Conservation (phyloP, 1,284 basidiomycete genomes). For the Xerocomus nothofagi region DNA sequence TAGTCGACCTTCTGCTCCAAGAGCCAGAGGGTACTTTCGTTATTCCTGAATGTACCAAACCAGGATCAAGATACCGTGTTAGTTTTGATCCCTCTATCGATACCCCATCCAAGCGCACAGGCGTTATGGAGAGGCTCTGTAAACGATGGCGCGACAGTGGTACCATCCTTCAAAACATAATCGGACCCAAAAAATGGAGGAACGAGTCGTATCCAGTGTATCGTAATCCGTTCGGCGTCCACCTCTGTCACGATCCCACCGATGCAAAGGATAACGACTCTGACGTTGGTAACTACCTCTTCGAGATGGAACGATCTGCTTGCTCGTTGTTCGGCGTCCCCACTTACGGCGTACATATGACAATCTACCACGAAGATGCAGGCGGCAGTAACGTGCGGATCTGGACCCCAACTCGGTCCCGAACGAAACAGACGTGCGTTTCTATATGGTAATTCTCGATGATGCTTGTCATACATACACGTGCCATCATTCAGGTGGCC, state of each 20-base stretch:
- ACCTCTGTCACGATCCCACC: slow-evolving; percentile 34
- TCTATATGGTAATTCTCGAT: slow-evolving; percentile 3
- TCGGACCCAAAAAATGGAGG: slow-evolving; percentile 79
- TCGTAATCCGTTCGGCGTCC: slow-evolving; percentile 62
- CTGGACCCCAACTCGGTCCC: slow-evolving; percentile 87
- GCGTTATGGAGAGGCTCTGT: slow-evolving; percentile 60
- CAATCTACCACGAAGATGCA: slow-evolving; percentile 56
- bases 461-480: slow-evolving; percentile 8
- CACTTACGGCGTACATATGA: slow-evolving; percentile 89
- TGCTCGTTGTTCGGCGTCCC: slow-evolving; percentile 87
- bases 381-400: slow-evolving; percentile 57
- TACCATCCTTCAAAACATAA: slow-evolving; percentile 55
- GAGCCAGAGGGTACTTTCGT: slow-evolving; percentile 49
- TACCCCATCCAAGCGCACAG: slow-evolving; percentile 56
- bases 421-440: slow-evolving; percentile 84
- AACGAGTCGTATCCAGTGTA: slow-evolving; percentile 85
- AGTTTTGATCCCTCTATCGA: slow-evolving; percentile 54
- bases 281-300: slow-evolving; percentile 61
- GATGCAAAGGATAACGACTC: slow-evolving; percentile 21
- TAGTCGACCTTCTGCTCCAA: slow-evolving; percentile 51
- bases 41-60: slow-evolving; percentile 33
- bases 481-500: slow-evolving; percentile 57
- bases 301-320: slow-evolving; percentile 88
- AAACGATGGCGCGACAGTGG: slow-evolving; percentile 68
- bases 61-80: slow-evolving; percentile 37